Conservation (phyloP, 2,329 filamentous ascomycete genomes). For the Microdochium trichocladiopsis region DNA sequence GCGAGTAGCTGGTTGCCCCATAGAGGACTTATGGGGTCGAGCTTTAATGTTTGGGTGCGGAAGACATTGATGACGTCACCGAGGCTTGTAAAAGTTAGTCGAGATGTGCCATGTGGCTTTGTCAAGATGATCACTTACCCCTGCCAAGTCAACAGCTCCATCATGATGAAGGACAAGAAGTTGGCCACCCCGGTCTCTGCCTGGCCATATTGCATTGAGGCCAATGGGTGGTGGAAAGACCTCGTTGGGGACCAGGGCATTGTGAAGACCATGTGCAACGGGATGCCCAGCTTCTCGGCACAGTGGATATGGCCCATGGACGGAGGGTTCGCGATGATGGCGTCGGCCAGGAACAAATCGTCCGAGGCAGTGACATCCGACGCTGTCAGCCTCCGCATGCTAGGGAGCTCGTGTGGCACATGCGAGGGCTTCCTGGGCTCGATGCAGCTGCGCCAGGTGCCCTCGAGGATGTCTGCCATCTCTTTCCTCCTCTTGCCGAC, state of each 20-base stretch:
- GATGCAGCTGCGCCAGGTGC: constrained; percentile 30
- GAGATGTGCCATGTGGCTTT: too few relatives aligned
- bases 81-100: constrained; percentile 25
- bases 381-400: constrained; percentile 7
- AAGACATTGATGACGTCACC: constrained; percentile 69
- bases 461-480: constrained; percentile 27
- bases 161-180: constrained; percentile 60
- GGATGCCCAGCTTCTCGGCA: constrained; percentile 39
- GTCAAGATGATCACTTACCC: constrained; percentile 27
- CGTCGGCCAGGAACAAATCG: constrained; percentile 43
- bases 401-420: constrained; percentile 6
- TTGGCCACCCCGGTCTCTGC: constrained; percentile 44
- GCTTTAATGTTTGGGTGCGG: constrained; percentile 49
- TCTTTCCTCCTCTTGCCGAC: constrained; percentile 25
- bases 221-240: constrained; percentile 61
- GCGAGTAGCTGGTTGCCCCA: constrained; percentile 60
- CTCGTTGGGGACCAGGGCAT: constrained; percentile 71
- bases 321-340: constrained; percentile 47
- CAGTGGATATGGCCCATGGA: constrained; percentile 45
- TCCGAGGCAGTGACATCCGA: constrained; percentile 6
- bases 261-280: constrained; percentile 45
- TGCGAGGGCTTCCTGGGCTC: constrained; percentile 8
- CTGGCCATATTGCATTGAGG: constrained; percentile 28
- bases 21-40: constrained; percentile 59
- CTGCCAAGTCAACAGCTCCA: constrained; percentile 71